These are phyloP conservation scores for Sophora flavescens DNA, from an alignment of 306 rosid genomes.

Conservation along the genomic window DNA sequence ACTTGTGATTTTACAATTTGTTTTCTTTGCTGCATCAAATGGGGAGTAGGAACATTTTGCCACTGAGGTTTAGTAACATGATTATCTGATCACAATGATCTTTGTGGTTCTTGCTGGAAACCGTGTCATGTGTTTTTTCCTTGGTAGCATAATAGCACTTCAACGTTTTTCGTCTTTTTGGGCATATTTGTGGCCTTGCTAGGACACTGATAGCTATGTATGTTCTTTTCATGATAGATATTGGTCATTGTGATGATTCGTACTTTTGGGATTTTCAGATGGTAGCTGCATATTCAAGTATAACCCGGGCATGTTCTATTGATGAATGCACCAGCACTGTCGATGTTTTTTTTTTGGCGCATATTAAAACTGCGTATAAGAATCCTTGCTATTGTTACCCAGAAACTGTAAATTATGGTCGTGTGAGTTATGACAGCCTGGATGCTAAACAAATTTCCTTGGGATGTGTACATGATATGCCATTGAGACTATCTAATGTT, in stretches of 20 bases:
- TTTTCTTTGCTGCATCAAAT: neutral
- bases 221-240: constrained; percentile 1
- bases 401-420: constrained; percentile 36
- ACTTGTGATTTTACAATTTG: neutral
- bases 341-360: neutral
- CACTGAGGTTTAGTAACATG: neutral
- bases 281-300: constrained; percentile 42
- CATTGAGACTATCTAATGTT: neutral
- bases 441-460: constrained; percentile 20
- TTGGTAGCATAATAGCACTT: neutral
- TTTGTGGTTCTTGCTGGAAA: neutral
- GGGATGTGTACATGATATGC: constrained; percentile 45
- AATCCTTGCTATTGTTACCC: constrained; percentile 24
- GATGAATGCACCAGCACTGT: constrained; percentile 8
- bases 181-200: constrained; percentile 1
- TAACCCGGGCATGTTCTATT: constrained; percentile 25
- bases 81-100: neutral
- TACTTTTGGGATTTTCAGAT: constrained; percentile 33
- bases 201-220: neutral
- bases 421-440: constrained; percentile 3
- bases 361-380: constrained; percentile 5
- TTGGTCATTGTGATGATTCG: constrained; percentile 14
- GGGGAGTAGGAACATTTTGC: too few relatives aligned
- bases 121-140: neutral
- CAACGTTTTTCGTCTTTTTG: neutral